These are phyloP conservation scores for Cryphonectria radicalis DNA, from an alignment of 2,329 filamentous ascomycete genomes.

Conservation along the genomic window DNA sequence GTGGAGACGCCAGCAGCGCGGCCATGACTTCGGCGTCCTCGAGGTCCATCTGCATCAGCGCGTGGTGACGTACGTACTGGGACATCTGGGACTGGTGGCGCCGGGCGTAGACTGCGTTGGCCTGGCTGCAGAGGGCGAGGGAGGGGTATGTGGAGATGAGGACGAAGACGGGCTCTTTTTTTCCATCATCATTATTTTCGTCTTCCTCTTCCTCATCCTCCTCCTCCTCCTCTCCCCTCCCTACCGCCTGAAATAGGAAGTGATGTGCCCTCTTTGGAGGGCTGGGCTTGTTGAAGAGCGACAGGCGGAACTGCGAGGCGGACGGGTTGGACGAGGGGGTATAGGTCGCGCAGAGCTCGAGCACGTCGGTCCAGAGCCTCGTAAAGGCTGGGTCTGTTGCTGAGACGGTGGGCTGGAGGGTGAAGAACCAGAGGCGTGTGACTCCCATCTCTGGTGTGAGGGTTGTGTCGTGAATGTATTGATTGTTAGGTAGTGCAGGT, in stretches of 20 bases:
- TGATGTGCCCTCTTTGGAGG: conserved; percentile 22
- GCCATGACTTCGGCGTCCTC: conserved; percentile 26
- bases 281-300: conserved; percentile 14
- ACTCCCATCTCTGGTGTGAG: conserved; percentile 20
- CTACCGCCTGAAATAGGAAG: conserved; percentile 26
- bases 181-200: neutral
- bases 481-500: neutral
- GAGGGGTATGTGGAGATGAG: conserved; percentile 28
- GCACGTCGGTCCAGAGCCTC: conserved; percentile 21
- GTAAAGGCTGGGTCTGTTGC: conserved; percentile 25
- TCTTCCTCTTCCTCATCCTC: too few relatives aligned
- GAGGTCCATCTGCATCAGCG: conserved; percentile 23
- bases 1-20: conserved; percentile 15
- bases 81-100: conserved; percentile 22
- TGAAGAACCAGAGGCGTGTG: conserved; percentile 30
- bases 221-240: too few relatives aligned
- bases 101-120: conserved; percentile 24
- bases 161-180: conserved; percentile 17
- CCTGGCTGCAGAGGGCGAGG: conserved; percentile 27
- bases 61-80: conserved; percentile 15
- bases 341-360: conserved; percentile 28
- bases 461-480: neutral
- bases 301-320: conserved; percentile 13
- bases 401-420: conserved; percentile 18
- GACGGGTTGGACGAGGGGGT: conserved; percentile 15